Percentiles rank a stretch among this genome's conserved stretches.
Conservation (phyloP, 2,329 filamentous ascomycete species). For the Orbilia javanica region DNA sequence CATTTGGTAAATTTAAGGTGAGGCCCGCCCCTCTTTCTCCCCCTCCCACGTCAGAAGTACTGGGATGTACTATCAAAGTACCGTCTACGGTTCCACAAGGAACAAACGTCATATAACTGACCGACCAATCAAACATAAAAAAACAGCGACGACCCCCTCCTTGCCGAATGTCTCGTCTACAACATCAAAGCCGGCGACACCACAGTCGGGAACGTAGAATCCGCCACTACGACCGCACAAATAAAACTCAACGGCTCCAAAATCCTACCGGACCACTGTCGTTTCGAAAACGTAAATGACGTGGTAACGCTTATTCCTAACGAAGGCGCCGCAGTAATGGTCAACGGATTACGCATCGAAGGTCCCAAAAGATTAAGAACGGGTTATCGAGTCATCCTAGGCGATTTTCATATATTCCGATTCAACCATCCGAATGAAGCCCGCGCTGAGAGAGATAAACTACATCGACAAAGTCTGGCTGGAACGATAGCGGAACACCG, state of each 20-base stretch:
- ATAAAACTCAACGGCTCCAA: conserved; percentile 94
- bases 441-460: conserved; percentile 79
- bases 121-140: conserved; percentile 22
- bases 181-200: conserved; percentile 96
- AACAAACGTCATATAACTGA: conserved; percentile 11
- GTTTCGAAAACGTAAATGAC: conserved; percentile 92
- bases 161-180: conserved; percentile 96
- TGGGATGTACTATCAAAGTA: not conserved
- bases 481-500: conserved; percentile 66
- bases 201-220: conserved; percentile 92
- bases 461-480: conserved; percentile 77
- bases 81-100: conserved; percentile 2
- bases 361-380: conserved; percentile 88
- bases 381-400: conserved; percentile 93
- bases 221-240: conserved; percentile 82
- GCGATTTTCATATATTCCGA: conserved; percentile 98
- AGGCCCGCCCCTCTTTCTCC: not conserved
- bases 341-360: conserved; percentile 90
- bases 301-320: conserved; percentile 90
- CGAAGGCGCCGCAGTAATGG: conserved; percentile 96
- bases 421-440: conserved; percentile 99
- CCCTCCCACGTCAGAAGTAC: not conserved
- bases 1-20: conserved; percentile 93
- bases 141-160: conserved; percentile 79
- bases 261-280: conserved; percentile 92